These are phyloP conservation scores for Rhizophagus sp. DNA, from an alignment of 192 early-diverging fungal species.

Conservation along the genomic window DNA sequence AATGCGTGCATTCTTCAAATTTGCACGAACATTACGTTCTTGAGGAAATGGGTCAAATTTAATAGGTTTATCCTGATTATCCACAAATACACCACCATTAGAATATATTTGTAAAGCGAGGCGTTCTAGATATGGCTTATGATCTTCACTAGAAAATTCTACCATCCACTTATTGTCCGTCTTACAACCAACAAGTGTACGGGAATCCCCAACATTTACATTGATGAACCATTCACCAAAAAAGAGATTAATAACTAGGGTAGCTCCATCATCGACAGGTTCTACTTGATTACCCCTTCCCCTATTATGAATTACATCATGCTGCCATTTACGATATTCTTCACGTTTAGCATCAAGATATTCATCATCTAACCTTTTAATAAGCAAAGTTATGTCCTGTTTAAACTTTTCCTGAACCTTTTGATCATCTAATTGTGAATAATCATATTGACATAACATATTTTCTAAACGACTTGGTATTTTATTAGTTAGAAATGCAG, in stretches of 20 bases:
- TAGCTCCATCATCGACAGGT: conserved; percentile 56
- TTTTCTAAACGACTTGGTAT: conserved; percentile 49
- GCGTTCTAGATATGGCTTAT: conserved; percentile 59
- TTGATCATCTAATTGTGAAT: conserved; percentile 34
- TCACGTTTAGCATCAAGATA: conserved; percentile 54
- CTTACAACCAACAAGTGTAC: conserved; percentile 47
- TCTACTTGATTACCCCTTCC: not conserved
- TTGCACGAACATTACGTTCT: conserved; percentile 51
- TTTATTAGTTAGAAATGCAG: conserved; percentile 50
- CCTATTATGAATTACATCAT: not conserved
- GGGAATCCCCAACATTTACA: conserved; percentile 60
- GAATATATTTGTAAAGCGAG: conserved; percentile 55
- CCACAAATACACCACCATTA: conserved; percentile 63
- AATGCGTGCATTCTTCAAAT: conserved; percentile 60
- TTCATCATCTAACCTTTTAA: conserved; percentile 50
- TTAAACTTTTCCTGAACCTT: conserved; percentile 46
- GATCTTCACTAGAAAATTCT: conserved; percentile 55
- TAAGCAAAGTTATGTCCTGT: conserved; percentile 43
- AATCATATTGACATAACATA: conserved; percentile 45
- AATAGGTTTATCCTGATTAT: conserved; percentile 57
- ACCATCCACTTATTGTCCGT: conserved; percentile 49
- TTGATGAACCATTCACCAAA: conserved; percentile 59
- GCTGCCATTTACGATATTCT: conserved; percentile 39
- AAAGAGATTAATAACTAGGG: conserved; percentile 56
- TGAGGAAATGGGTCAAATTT: conserved; percentile 50